These are phyloP conservation scores for Straminergon stramineum DNA, from an alignment of 225 moss, liverwort and hornwort genomes.

Conservation along the genomic window DNA sequence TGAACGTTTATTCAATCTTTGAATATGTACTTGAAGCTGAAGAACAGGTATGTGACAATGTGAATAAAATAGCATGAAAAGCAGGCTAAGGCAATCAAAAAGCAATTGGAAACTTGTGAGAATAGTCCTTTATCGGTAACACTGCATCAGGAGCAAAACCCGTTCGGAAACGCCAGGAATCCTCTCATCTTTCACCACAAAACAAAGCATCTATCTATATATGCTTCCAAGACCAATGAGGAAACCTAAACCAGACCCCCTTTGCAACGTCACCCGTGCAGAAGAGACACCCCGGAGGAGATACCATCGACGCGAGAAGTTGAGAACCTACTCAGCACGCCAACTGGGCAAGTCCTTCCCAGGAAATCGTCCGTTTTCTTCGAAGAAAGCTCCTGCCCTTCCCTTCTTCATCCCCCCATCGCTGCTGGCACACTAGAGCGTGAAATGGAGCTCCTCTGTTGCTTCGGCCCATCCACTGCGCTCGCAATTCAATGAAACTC, in stretches of 20 bases:
- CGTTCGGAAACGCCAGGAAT: background rate
- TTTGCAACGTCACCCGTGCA: background rate
- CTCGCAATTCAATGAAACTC: background rate
- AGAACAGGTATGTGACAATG: too few relatives aligned
- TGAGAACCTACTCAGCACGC: background rate
- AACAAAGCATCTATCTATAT: background rate
- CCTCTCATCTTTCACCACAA: background rate
- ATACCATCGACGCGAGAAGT: background rate
- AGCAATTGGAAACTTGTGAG: background rate
- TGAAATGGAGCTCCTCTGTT: background rate
- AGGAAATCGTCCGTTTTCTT: background rate
- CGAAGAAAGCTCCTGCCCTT: background rate
- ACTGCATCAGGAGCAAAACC: background rate
- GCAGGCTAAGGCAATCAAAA: background rate
- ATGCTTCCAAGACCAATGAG: background rate
- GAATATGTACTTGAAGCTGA: background rate
- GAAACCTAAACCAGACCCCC: background rate
- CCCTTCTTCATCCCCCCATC: too few relatives aligned
- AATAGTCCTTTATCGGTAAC: too few relatives aligned
- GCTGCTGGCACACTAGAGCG: background rate
- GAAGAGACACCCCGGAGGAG: background rate
- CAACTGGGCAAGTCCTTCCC: background rate
- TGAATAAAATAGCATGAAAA: background rate
- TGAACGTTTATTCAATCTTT: background rate
- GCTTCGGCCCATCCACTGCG: background rate